phyloP scores from a whole-genome alignment of 306 rosid species.

The Dryas octopetala region DNA sequence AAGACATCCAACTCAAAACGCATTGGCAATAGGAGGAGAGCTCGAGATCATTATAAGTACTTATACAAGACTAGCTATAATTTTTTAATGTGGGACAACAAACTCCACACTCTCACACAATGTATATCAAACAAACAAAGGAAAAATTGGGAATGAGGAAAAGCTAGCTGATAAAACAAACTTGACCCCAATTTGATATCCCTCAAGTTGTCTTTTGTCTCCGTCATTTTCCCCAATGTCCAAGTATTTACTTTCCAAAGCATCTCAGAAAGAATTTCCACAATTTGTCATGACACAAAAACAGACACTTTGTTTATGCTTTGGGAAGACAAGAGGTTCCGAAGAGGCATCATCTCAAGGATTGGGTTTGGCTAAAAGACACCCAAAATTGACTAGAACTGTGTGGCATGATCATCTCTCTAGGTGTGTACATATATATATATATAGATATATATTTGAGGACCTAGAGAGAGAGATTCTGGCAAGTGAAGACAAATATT shows the following conservation, averaged over 20 bases:
- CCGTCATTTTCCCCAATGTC: conserved; percentile 14
- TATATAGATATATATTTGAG: conserved; percentile 9
- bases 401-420: conserved; percentile 34
- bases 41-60: no score
- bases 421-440: background rate
- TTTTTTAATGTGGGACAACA: no score
- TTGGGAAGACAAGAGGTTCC: conserved; percentile 26
- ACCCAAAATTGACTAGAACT: conserved; percentile 35
- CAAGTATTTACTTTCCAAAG: conserved; percentile 42
- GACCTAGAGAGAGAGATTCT: conserved; percentile 35
- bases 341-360: conserved; percentile 23
- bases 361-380: conserved; percentile 37
- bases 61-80: background rate
- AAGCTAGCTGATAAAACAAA: background rate
- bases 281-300: conserved; percentile 26
- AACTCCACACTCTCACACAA: no score
- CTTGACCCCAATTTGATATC: conserved; percentile 16
- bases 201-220: conserved; percentile 3
- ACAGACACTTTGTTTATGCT: background rate
- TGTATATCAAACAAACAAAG: no score
- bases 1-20: no score
- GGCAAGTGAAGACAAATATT: conserved; percentile 71
- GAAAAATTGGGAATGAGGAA: background rate
- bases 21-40: no score
- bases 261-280: conserved; percentile 35